Conservation (phyloP, 805 yeast species). For the Yarrowia sp. region DNA sequence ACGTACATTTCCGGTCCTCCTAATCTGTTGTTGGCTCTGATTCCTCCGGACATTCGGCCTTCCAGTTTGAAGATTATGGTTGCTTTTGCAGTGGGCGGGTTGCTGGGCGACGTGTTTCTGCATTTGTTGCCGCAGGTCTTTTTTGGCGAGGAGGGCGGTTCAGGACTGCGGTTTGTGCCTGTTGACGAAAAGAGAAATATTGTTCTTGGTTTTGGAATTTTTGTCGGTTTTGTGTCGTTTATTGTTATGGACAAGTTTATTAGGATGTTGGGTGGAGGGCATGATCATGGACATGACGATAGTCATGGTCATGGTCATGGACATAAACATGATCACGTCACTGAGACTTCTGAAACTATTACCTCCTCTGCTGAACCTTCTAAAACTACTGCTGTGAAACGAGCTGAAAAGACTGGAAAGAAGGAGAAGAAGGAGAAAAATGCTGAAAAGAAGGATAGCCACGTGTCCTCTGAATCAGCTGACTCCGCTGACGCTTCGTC, state of each 20-base stretch:
- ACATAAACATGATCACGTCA: conserved; percentile 7
- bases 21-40: conserved; percentile 50
- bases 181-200: conserved; percentile 52
- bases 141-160: conserved; percentile 44
- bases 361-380: conserved; percentile 28
- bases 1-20: conserved; percentile 65
- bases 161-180: conserved; percentile 42
- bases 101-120: conserved; percentile 69
- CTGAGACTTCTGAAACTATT: neutral
- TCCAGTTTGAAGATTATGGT: conserved; percentile 52
- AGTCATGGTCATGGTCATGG: conserved; percentile 34
- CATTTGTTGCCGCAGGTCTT: conserved; percentile 71
- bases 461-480: too few relatives aligned
- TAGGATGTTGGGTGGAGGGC: conserved; percentile 43
- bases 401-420: neutral
- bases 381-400: conserved; percentile 28
- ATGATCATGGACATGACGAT: conserved; percentile 48
- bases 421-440: too few relatives aligned
- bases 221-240: conserved; percentile 58
- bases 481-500: neutral
- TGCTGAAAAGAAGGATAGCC: too few relatives aligned
- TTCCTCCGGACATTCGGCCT: conserved; percentile 56
- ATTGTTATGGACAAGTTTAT: conserved; percentile 59
- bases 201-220: conserved; percentile 52
- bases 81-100: conserved; percentile 72